Evolutionary conservation across 2,329 filamentous ascomycete species (phyloP).

Genomic region (Colletotrichum gloeosporioides): DNA sequence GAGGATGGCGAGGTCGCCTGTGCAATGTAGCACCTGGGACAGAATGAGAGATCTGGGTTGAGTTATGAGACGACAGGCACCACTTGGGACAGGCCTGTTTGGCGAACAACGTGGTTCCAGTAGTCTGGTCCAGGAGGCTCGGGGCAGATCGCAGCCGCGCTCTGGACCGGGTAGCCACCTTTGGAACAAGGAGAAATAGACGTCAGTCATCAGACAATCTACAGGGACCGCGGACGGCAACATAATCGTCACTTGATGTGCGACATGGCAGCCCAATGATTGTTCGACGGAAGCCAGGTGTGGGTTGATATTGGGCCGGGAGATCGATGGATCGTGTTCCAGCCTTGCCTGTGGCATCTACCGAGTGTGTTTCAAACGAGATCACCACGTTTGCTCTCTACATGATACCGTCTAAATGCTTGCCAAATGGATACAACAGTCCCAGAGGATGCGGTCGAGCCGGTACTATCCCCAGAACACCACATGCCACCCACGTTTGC

Average conservation of each 20-base stretch:
- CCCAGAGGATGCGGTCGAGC: background rate
- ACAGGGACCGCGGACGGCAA: background rate
- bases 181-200: background rate
- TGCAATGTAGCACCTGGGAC: constrained; percentile 17
- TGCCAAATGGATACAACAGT: background rate
- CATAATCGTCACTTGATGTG: constrained; percentile 13
- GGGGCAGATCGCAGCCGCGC: constrained; percentile 2
- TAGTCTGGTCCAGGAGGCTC: constrained; percentile 9
- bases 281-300: background rate
- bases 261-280: background rate
- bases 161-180: background rate
- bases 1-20: background rate
- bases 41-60: background rate
- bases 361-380: constrained; percentile 9
- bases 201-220: background rate
- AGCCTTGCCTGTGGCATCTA: background rate
- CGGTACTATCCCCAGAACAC: background rate
- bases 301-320: background rate
- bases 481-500: constrained; percentile 11
- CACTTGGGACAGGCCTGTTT: background rate
- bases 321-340: background rate
- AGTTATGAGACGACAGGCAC: background rate
- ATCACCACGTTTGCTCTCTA: constrained; percentile 5
- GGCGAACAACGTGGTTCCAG: constrained; percentile 15
- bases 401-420: background rate